phyloP scores from a whole-genome alignment of 352 stramenopile species.

The Globisporangium spiculum region DNA sequence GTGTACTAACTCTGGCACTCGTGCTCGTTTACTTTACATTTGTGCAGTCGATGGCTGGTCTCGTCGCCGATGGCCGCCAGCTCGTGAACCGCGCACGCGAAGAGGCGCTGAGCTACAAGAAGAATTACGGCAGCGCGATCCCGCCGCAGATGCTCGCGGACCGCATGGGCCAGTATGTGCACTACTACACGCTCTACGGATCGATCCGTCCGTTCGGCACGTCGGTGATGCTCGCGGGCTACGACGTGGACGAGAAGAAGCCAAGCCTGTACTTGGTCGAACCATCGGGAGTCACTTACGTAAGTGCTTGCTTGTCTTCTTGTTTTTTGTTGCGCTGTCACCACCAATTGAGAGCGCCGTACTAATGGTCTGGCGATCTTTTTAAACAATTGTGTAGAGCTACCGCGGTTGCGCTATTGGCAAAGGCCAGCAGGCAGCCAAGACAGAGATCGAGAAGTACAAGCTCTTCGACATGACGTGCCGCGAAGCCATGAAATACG shows the following conservation, averaged over 20 bases:
- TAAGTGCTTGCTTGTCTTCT: slow-evolving; percentile 27
- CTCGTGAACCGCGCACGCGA: slow-evolving; percentile 95
- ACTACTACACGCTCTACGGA: slow-evolving; percentile 99
- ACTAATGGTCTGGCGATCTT: not conserved
- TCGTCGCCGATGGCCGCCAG: slow-evolving; percentile 94
- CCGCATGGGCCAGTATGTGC: slow-evolving; percentile 95
- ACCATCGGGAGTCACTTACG: slow-evolving; percentile 89
- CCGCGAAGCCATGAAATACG: slow-evolving; percentile 96
- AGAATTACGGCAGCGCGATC: slow-evolving; percentile 95
- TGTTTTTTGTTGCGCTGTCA: not conserved
- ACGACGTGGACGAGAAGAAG: slow-evolving; percentile 93
- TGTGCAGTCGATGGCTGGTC: slow-evolving; percentile 89
- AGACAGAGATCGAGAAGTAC: slow-evolving; percentile 99
- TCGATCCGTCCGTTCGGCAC: slow-evolving; percentile 96
- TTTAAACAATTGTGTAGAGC: slow-evolving; percentile 52
- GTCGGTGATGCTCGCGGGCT: slow-evolving; percentile 93
- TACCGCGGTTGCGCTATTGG: slow-evolving; percentile 97
- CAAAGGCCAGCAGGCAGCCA: slow-evolving; percentile 97
- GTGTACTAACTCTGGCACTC: not conserved
- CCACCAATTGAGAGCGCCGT: not conserved
- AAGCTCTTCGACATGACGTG: slow-evolving; percentile 94
- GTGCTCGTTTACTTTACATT: not conserved
- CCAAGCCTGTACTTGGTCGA: slow-evolving; percentile 91
- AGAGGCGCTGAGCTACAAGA: slow-evolving; percentile 94
- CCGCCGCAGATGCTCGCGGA: slow-evolving; percentile 92